Base-by-base conservation (phyloP, 1,284 basidiomycete species). In the Bjerkandera adusta region DNA sequence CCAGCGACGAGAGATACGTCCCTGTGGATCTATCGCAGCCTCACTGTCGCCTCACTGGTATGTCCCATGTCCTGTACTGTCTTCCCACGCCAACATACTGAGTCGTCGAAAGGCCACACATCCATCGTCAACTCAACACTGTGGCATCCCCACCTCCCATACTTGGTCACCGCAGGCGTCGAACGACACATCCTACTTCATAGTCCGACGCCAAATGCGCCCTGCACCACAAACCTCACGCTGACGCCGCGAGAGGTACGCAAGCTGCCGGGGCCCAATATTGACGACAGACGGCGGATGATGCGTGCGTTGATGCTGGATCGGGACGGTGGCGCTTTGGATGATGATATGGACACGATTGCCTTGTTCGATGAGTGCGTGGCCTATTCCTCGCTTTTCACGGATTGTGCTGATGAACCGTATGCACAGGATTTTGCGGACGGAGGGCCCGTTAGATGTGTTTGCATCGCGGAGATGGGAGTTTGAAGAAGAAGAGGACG, bases 71-170 rank as follows among this genome's bases (percentile, higher is more conserved):
- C 21, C 32, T 48, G 47, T 12, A 12, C 42, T 35, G n/a, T 34
- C 10, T 32, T 37, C 5, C 13, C 12, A 24, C 21, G 25, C 22
- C 8, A 25, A n/a, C 16, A 36, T 22, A 8, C 11, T 24, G 43
- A 27, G 38, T 25, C 42, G 39, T 7, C 30, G 25, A 22, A 37
- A 83, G 84, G 85, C 3, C 87, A 90, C 58, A 68, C 73, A 32
- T 88, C 85, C 1, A 86, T 91, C 45, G 79, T 89, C 40, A 91
- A 91, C 61, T 78, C 77, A 0, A 70, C 78, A 3, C 62, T 85
- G 25, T 78, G 89, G 49, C 89, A 91, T 59, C 87, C 89, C 1
- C 67, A 75, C n/a, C 68, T 83, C 26, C 75, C 83, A 3, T 72
- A 83, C 43, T 67, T 88, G 21, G 72, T 77, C 30, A 87, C 86